Percentiles rank a stretch among this genome's conserved stretches.
These are phyloP conservation scores for Lactifluus hygrophoroides DNA, from an alignment of 768 basidiomycete genomes.

Conservation along the genomic window DNA sequence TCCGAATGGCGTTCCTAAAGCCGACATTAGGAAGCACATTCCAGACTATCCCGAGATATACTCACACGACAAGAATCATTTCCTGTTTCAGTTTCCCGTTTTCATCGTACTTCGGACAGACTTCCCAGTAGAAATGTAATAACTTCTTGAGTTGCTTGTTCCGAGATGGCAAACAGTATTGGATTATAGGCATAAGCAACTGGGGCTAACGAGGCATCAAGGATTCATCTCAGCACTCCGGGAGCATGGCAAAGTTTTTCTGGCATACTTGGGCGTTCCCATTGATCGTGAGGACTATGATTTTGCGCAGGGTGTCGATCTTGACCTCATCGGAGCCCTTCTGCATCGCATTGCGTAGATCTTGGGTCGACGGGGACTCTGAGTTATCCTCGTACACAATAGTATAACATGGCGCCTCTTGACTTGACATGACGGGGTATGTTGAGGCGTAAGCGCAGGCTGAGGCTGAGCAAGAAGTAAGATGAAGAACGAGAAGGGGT, in stretches of 20 bases:
- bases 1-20: conserved; percentile 87
- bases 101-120: conserved; percentile 97
- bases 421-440: conserved; percentile 27
- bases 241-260: background rate
- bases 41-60: conserved; percentile 22
- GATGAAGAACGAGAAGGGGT: too few species aligned
- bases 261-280: conserved; percentile 78
- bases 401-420: conserved; percentile 69
- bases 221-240: background rate
- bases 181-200: conserved; percentile 96
- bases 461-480: background rate
- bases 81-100: conserved; percentile 97
- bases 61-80: conserved; percentile 98
- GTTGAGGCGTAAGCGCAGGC: background rate
- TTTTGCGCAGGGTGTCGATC: conserved; percentile 89
- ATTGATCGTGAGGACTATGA: conserved; percentile 90
- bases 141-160: conserved; percentile 97
- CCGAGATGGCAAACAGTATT: conserved; percentile 91
- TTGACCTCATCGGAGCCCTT: conserved; percentile 97
- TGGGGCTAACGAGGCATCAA: conserved; percentile 46
- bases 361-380: conserved; percentile 72
- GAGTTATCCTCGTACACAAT: conserved; percentile 64
- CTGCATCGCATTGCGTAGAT: conserved; percentile 76
- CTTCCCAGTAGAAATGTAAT: conserved; percentile 93
- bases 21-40: conserved; percentile 2